phyloP scores from a whole-genome alignment of 768 basidiomycete genomes.

The Pleurotus tuoliensis region DNA sequence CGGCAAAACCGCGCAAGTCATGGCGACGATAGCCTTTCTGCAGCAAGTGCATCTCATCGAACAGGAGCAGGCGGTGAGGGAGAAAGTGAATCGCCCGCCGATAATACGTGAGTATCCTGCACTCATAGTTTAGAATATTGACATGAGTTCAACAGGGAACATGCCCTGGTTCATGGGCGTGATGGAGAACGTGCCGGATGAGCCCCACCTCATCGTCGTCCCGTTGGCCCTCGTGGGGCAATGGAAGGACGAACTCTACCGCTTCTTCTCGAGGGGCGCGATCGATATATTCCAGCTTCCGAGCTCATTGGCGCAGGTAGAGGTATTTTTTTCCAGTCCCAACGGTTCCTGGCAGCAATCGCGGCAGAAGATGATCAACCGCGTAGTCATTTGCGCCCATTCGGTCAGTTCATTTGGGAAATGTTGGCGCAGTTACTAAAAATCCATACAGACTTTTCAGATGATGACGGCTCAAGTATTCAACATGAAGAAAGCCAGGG shows the following conservation, averaged over 20 bases:
- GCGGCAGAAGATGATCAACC: background rate
- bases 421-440: background rate
- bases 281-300: slow-evolving; percentile 9
- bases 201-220: slow-evolving; percentile 18
- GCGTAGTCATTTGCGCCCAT: background rate
- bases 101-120: background rate
- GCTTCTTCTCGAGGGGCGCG: slow-evolving; percentile 5
- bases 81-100: no score
- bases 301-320: background rate
- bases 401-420: background rate
- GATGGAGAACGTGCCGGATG: background rate
- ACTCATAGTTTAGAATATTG: background rate
- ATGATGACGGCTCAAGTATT: background rate
- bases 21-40: slow-evolving; percentile 9
- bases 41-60: slow-evolving; percentile 4
- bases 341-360: background rate
- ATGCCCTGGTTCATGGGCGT: background rate
- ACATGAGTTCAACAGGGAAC: background rate
- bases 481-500: background rate
- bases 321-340: background rate
- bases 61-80: background rate
- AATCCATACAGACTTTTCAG: background rate
- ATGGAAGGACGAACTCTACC: slow-evolving; percentile 17
- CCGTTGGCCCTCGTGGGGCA: slow-evolving; percentile 18
- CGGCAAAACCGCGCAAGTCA: slow-evolving; percentile 17